Percentiles rank a stretch among this genome's conserved stretches.
Conservation (phyloP, 768 basidiomycete genomes). For the Tylopilus balloui region DNA sequence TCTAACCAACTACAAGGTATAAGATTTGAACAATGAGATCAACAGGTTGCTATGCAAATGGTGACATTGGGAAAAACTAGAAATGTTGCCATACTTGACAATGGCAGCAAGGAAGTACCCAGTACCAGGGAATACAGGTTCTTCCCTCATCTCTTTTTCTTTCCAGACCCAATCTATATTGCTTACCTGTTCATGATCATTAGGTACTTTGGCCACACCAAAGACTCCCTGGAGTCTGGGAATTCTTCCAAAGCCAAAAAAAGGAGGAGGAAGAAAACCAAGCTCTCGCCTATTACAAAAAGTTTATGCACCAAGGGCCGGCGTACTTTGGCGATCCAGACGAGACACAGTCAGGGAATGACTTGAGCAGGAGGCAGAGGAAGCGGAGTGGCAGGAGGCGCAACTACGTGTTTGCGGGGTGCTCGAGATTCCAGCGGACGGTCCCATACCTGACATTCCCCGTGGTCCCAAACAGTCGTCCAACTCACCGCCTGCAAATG, state of each 20-base stretch:
- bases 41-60: slow-evolving; percentile 95
- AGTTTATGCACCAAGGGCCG: slow-evolving; percentile 83
- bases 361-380: slow-evolving; percentile 71
- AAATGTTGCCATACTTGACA: slow-evolving; percentile 90
- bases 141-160: slow-evolving; percentile 19
- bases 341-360: slow-evolving; percentile 54
- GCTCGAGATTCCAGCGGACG: slow-evolving; percentile 49
- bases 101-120: slow-evolving; percentile 93
- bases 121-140: slow-evolving; percentile 98
- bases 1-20: slow-evolving; percentile 90
- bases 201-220: slow-evolving; percentile 96
- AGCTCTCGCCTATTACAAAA: slow-evolving; percentile 71
- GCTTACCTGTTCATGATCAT: neutral
- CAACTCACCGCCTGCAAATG: slow-evolving; percentile 19
- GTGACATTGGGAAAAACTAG: slow-evolving; percentile 96
- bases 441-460: slow-evolving; percentile 50
- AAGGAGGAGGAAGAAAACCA: slow-evolving; percentile 86
- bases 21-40: slow-evolving; percentile 96
- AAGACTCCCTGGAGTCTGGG: slow-evolving; percentile 94
- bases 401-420: slow-evolving; percentile 49
- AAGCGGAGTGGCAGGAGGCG: slow-evolving; percentile 69
- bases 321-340: slow-evolving; percentile 91
- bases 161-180: neutral
- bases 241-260: slow-evolving; percentile 86
- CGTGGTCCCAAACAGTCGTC: slow-evolving; percentile 22